Evolutionary conservation across 73 alveolate genomes (phyloP).

Genomic region (Blepharisma stoltei): DNA sequence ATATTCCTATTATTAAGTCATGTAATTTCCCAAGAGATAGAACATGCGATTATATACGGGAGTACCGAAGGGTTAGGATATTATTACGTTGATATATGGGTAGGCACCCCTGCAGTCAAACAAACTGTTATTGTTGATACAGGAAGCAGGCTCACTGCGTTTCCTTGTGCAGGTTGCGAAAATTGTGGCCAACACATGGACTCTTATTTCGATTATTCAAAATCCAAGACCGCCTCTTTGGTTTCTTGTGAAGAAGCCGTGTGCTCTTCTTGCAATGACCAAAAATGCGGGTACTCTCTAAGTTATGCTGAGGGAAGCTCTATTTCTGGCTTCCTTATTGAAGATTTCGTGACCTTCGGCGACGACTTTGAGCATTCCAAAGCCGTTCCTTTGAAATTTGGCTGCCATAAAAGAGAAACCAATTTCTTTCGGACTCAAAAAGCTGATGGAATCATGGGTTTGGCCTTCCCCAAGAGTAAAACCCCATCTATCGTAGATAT

Average conservation of each 20-base stretch:
- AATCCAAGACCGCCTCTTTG: constrained; percentile 29
- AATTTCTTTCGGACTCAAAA: constrained; percentile 73
- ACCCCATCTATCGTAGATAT: constrained; percentile 59
- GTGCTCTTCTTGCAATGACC: not conserved
- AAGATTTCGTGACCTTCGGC: constrained; percentile 58
- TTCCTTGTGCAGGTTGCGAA: constrained; percentile 75
- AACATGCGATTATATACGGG: constrained; percentile 12
- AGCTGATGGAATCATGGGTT: constrained; percentile 93
- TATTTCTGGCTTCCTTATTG: constrained; percentile 52
- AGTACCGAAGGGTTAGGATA: constrained; percentile 32
- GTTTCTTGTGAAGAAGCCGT: constrained; percentile 28
- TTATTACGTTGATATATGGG: constrained; percentile 65
- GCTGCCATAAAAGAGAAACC: constrained; percentile 86
- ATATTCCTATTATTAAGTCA: not conserved
- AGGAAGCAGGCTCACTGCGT: constrained; percentile 80
- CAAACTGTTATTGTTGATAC: constrained; percentile 89
- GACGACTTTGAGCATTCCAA: constrained; percentile 30
- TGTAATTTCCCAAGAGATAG: constrained; percentile 4
- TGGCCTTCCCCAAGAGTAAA: constrained; percentile 33
- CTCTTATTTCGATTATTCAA: constrained; percentile 20
- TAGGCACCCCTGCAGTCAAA: constrained; percentile 70
- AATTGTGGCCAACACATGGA: constrained; percentile 77
- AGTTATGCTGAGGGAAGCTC: constrained; percentile 69
- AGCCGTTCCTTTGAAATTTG: constrained; percentile 47
- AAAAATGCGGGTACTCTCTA: constrained; percentile 32